Conservation (phyloP, 1,139 yeast species). For the Pichia inconspicua region DNA sequence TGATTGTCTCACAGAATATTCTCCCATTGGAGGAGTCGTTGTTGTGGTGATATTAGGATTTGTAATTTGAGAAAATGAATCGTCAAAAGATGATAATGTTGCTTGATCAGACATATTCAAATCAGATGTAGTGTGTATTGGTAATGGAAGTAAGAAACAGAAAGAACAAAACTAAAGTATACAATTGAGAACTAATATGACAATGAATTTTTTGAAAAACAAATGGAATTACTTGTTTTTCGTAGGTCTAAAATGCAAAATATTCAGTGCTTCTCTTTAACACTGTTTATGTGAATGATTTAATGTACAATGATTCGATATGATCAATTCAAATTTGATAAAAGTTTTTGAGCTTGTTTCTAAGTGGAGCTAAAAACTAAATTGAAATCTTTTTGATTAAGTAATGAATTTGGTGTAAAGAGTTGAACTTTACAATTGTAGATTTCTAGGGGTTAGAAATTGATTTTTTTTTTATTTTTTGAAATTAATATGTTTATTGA, state of each 20-base stretch:
- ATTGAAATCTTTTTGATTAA: no score
- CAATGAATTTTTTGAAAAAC: neutral
- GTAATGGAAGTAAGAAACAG: neutral
- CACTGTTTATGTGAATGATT: neutral
- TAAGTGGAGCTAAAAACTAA: neutral
- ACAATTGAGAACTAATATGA: neutral
- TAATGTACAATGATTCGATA: neutral
- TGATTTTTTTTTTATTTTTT: neutral
- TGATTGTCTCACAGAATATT: constrained; percentile 6
- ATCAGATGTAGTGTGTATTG: neutral
- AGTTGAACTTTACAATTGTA: neutral
- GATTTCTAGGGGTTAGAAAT: neutral
- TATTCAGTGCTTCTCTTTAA: neutral
- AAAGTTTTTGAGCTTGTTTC: no score
- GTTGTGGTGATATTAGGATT: constrained; percentile 20
- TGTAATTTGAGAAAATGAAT: constrained; percentile 18
- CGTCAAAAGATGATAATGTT: constrained; percentile 27
- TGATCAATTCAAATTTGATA: neutral
- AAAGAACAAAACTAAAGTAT: neutral
- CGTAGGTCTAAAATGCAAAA: neutral
- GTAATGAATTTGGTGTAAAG: neutral
- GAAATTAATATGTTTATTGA: neutral
- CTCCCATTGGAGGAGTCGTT: constrained; percentile 27
- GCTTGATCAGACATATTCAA: constrained; percentile 27
- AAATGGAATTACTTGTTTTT: neutral